A percentile compares a stretch with the other conserved stretches of the same genome.
phyloP scores from a whole-genome alignment of 176 grass and related monocot species.

The Dactylis glomerata region DNA sequence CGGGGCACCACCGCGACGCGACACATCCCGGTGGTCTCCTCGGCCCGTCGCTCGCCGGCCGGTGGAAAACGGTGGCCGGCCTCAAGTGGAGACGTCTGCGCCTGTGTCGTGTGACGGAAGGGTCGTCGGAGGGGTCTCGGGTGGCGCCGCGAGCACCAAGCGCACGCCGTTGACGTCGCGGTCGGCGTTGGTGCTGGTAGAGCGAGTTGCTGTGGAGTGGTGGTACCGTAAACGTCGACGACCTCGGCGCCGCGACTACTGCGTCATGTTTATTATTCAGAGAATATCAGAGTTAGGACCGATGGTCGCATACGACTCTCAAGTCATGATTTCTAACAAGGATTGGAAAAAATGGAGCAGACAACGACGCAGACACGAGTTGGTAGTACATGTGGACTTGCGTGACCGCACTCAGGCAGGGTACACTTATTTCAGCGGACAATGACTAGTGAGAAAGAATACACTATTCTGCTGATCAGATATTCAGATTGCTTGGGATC shows the following conservation, averaged over 20 bases:
- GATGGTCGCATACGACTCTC: background rate
- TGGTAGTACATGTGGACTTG: background rate
- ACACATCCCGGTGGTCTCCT: background rate
- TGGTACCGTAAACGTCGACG: background rate
- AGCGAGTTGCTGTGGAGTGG: background rate
- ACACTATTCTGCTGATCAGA: background rate
- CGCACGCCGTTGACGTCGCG: background rate
- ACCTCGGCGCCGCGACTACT: background rate
- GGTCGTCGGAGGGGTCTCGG: too few species aligned
- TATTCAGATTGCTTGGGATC: background rate
- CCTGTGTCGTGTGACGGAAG: background rate
- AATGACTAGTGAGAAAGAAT: background rate
- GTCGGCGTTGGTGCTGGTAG: background rate
- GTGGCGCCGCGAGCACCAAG: background rate
- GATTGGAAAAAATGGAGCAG: background rate
- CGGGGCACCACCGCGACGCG: background rate
- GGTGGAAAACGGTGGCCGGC: background rate
- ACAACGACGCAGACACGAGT: background rate
- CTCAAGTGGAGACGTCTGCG: background rate
- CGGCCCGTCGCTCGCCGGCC: background rate
- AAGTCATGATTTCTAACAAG: background rate
- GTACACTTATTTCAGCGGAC: background rate
- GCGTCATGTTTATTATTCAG: background rate
- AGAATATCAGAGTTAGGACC: background rate
- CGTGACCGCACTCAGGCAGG: background rate